These are phyloP conservation scores for Leccinum broughii DNA, from an alignment of 768 basidiomycete genomes.

Conservation along the genomic window DNA sequence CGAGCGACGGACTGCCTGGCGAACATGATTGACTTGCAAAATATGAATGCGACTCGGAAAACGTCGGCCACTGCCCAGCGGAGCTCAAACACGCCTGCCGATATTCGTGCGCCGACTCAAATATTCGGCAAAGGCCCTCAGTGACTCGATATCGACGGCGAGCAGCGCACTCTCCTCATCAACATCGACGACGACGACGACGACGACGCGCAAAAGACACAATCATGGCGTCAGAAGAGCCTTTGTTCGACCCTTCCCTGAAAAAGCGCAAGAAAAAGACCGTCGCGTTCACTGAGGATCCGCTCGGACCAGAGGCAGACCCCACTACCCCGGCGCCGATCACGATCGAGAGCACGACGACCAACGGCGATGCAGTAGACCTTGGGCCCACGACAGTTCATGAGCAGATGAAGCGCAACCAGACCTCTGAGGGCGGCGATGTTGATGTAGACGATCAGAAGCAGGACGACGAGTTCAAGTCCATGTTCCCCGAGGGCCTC, in stretches of 20 bases:
- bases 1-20: conserved; percentile 49
- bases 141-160: conserved; percentile 5
- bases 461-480: conserved; percentile 74
- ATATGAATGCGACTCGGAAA: conserved; percentile 19
- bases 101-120: conserved; percentile 25
- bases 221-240: conserved; percentile 65
- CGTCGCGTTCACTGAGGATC: conserved; percentile 84
- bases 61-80: conserved; percentile 42
- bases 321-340: conserved; percentile 78
- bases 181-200: conserved; percentile 17
- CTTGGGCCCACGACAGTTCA: conserved; percentile 74
- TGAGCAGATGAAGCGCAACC: conserved; percentile 63
- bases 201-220: conserved; percentile 11
- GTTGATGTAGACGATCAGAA: conserved; percentile 44
- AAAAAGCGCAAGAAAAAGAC: conserved; percentile 89
- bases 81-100: conserved; percentile 22
- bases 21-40: conserved; percentile 39
- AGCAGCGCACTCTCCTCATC: conserved; percentile 15
- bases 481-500: conserved; percentile 79
- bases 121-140: conserved; percentile 25
- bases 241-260: conserved; percentile 79
- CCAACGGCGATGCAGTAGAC: conserved; percentile 73
- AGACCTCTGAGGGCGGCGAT: conserved; percentile 39
- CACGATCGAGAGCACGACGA: conserved; percentile 66
- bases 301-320: conserved; percentile 78